A percentile compares a stretch with the other conserved stretches of the same genome.
Evolutionary conservation across 2,329 filamentous ascomycete species (phyloP).

Genomic region (Stagonosporopsis tanaceti): DNA sequence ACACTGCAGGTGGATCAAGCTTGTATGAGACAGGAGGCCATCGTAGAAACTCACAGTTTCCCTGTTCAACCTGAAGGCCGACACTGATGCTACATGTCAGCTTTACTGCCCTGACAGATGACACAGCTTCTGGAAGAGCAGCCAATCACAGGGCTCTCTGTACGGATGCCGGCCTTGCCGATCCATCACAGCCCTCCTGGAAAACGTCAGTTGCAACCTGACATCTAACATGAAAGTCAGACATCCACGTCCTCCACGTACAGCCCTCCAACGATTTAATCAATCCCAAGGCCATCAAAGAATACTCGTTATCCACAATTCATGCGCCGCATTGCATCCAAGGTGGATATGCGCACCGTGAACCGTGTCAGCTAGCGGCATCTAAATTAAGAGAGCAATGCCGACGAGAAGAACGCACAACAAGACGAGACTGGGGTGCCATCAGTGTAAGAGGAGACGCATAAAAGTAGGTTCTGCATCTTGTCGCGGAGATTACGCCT

Average conservation of each 20-base stretch:
- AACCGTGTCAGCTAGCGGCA: conserved; percentile 14
- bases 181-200: conserved; percentile 11
- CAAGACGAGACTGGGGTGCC: conserved; percentile 47
- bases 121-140: neutral
- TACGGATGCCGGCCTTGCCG: conserved; percentile 18
- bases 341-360: conserved; percentile 16
- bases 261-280: neutral
- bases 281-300: neutral
- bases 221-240: neutral
- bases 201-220: conserved; percentile 12
- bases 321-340: conserved; percentile 10
- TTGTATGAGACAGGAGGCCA: too few relatives aligned
- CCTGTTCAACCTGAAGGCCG: neutral
- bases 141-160: conserved; percentile 17
- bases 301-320: conserved; percentile 1
- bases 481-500: neutral
- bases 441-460: conserved; percentile 46
- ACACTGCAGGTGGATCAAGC: neutral
- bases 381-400: conserved; percentile 6
- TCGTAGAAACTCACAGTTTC: too few relatives aligned
- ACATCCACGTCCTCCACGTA: neutral
- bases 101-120: neutral
- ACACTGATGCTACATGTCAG: neutral
- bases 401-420: conserved; percentile 45
- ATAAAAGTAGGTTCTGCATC: conserved; percentile 38